Base-by-base conservation (phyloP, 164 flowering plant species). In the Piper betle region DNA sequence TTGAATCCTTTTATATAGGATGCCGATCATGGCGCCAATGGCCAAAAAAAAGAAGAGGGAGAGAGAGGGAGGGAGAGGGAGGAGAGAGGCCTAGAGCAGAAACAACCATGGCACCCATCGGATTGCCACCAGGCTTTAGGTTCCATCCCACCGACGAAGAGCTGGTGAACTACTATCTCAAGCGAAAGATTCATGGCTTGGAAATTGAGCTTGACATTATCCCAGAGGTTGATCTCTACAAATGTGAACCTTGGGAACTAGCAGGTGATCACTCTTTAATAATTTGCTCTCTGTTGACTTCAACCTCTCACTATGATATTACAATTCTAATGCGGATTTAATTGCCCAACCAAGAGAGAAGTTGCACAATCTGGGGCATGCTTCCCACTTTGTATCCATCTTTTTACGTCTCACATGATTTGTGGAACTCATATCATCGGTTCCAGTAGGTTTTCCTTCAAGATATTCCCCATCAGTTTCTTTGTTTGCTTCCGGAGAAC, bases 111-210 rank as follows among this genome's bases (percentile, higher is more conserved):
- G 81, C 96, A 6, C 91, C 88, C 17, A 87, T 83, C 12, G 91
- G 88, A 68, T 70, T 86, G 50, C 96, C 96, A 62, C 96, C 93
- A n/a, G 96, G 94, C 67, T 89, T 89, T 57, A 66, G 96, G 70
- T 89, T 89, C 67, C 96, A 89, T 69, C 96, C 96, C 2, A 88
- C 96, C 10, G 96, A 88, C 62, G 92, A 88, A 72, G 96, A 88
- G 68, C 96, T 88, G 4, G 96, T 88, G 5, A 84, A 84, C 56
- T 88, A 88, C 50, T 25, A 25, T 25, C 33, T 25, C 33, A 25
- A 25, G 33, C 1, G 33, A 25, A 25, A 25, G 33, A 25, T 89
- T 33, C 80, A 76, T 59, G 96, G 96, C 55, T 82, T 72, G 57
- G 81, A 81, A 62, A 86, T 89, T 53, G 96, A 89, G 59, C 87